Base-by-base conservation (phyloP, 306 rosid species). In the Begonia peltatifolia region DNA sequence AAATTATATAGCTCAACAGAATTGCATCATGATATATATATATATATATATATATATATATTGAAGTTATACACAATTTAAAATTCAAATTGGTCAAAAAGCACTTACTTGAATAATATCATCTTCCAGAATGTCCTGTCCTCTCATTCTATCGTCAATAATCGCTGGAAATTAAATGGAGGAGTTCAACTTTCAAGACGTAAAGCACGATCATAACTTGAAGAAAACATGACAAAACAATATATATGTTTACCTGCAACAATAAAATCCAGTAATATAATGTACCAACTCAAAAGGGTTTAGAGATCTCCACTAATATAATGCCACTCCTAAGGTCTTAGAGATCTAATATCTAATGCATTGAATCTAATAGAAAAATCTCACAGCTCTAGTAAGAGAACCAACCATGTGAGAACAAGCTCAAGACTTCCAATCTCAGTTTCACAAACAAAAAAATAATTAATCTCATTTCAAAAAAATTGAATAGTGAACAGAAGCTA, bases 111-210 rank as follows among this genome's bases (percentile, higher is more conserved):
- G 84, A 66, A 84, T 60, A 63, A 89, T 78, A 65, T 84, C 87
- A 63, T 69, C 70, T 71, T 80, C 81, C 66, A 65, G 67, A 64
- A 82, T 76, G 93, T 89, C 97, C 64, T 64, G 66, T 60, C 94
- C 97, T 11, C 68, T 67, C 90, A 85, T 55, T 76, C 97, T 80
- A 64, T 72, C 74, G 83, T 82, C 79, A 55, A 62, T 63, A 65
- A 84, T 83, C 50, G 71, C 95, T 82, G 95, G 84, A 82, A 88
- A 82, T 73, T 62, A 84, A 79, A 92, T 46, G 64, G 71, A 76
- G 70, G 68, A 80, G 77, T 74, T 63, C 42, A 44, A 72, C 63
- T 74, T 53, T 61, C 8, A 62, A 55, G 60, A 63, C 16, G 46
- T 63, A 68, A 78, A 74, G 60, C 71, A 75, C 43, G 64, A 62